phyloP scores from a whole-genome alignment of 208 protist species.

The Trypanosoma rangeli region DNA sequence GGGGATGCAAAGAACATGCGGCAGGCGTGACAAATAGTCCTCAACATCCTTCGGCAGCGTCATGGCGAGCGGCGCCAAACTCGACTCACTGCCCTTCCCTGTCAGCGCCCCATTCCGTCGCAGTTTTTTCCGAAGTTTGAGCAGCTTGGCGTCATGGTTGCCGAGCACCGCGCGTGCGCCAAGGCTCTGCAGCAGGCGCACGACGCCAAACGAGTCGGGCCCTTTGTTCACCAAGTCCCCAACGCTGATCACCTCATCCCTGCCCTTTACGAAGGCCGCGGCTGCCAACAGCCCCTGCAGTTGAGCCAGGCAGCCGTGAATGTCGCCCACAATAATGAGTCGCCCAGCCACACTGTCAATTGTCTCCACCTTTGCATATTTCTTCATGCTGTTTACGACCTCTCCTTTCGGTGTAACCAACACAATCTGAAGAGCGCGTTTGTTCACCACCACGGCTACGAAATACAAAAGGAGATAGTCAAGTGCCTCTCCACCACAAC shows the following conservation, averaged over 20 bases:
- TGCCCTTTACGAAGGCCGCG: conserved; percentile 42
- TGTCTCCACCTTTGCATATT: conserved; percentile 17
- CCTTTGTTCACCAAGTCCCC: conserved; percentile 89
- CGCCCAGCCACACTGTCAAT: conserved; percentile 27
- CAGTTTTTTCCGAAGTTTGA: conserved; percentile 45
- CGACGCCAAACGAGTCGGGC: conserved; percentile 64
- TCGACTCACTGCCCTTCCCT: conserved; percentile 37
- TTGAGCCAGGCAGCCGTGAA: conserved; percentile 71
- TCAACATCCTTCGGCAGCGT: conserved; percentile 47
- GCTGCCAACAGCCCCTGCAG: conserved; percentile 49
- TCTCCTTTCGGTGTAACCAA: not conserved
- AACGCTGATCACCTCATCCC: conserved; percentile 65
- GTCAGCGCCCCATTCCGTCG: conserved; percentile 16
- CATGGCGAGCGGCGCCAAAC: conserved; percentile 43
- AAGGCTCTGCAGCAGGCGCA: conserved; percentile 47
- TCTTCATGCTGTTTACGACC: not conserved
- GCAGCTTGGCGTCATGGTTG: conserved; percentile 77
- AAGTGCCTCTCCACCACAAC: no score
- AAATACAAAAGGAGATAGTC: no score
- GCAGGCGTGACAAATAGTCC: conserved; percentile 48
- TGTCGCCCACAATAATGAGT: conserved; percentile 71
- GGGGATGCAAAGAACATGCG: conserved; percentile 70
- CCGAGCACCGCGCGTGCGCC: conserved; percentile 67
- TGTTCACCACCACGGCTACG: not conserved
- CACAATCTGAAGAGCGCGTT: not conserved